Percentiles rank a stretch among this genome's conserved stretches.
These are phyloP conservation scores for Cymbopogon flexuosus DNA, from an alignment of 202 grass and related monocot species.

Conservation along the genomic window DNA sequence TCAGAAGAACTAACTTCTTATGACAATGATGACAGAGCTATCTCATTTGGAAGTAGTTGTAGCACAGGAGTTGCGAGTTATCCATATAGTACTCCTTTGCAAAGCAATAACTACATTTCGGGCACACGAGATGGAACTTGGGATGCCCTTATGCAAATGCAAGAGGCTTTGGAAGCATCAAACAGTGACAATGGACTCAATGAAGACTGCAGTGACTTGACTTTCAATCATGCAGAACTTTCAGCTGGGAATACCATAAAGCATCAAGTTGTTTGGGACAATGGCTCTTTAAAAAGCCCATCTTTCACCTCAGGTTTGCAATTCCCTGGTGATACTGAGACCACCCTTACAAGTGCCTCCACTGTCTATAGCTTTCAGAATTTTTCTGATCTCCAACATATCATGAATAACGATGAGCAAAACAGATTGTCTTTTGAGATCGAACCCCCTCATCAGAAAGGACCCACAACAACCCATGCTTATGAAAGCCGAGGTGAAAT, in stretches of 20 bases:
- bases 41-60: constrained; percentile 47
- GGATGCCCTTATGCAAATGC: constrained; percentile 56
- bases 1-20: constrained; percentile 42
- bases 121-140: constrained; percentile 39
- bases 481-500: constrained; percentile 15
- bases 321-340: constrained; percentile 42
- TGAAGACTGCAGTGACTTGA: constrained; percentile 56
- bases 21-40: constrained; percentile 42
- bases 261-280: constrained; percentile 43
- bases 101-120: constrained; percentile 36
- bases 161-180: constrained; percentile 35
- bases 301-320: constrained; percentile 52
- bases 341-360: constrained; percentile 30
- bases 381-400: constrained; percentile 27
- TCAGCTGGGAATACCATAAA: constrained; percentile 39
- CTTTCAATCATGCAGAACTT: constrained; percentile 46
- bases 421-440: constrained; percentile 31
- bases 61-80: constrained; percentile 32
- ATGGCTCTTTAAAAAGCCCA: constrained; percentile 45
- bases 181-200: constrained; percentile 41
- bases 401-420: constrained; percentile 34
- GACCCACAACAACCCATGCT: constrained; percentile 18
- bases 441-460: constrained; percentile 20
- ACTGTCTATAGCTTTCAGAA: constrained; percentile 26
- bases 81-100: constrained; percentile 34